Base-by-base conservation (phyloP, 2,329 filamentous ascomycete species). In the Trichoderma harzianum region DNA sequence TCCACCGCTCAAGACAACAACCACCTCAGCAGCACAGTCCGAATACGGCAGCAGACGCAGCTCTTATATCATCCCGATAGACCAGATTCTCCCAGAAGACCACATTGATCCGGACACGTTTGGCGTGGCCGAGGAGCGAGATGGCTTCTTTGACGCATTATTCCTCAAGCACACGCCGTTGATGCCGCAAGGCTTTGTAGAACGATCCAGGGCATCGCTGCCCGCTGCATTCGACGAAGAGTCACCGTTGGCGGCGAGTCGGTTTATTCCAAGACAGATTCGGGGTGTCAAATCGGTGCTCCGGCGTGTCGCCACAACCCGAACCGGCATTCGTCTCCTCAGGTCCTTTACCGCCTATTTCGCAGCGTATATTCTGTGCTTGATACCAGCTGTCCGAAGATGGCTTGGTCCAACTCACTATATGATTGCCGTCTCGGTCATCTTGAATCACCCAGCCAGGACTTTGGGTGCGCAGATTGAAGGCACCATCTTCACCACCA, bases 271-370 rank as follows among this genome's bases (percentile, higher is more conserved):
- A 3, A 82, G 82, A 65, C 86, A 88, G 73, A 81, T 81, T 76
- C 83, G 83, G 66, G 85, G 84, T 72, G 73, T 86, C 11, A 80
- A 79, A 72, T 80, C 79, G 2, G 82, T 87, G 16, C 73, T 73
- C 5, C 76, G 76, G 51, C 79, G 79, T 26, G 79, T 88, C 24
- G 79, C 80, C 7, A 86, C 83, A 5, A 88, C 87, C 5, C 80
- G 85, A 71, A 80, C 84, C 21, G 87, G 87, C 2, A 83, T 89
- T 64, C 84, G 83, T 68, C 78, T 89, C 4, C 74, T 84, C 26
- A 88, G 88, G 74, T 84, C 86, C 0, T 89, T 87, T 73, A 75
- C 86, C n/a, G 86, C 83, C n/a, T 88, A 87, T 77, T 87, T 88
- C 74, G 80, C 86, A 61, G 84, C 87, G 3, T 90, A 89, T 75